Percentiles rank a stretch among this genome's conserved stretches.
phyloP scores from a whole-genome alignment of 2,329 filamentous ascomycete genomes.

The Akanthomyces muscarius region DNA sequence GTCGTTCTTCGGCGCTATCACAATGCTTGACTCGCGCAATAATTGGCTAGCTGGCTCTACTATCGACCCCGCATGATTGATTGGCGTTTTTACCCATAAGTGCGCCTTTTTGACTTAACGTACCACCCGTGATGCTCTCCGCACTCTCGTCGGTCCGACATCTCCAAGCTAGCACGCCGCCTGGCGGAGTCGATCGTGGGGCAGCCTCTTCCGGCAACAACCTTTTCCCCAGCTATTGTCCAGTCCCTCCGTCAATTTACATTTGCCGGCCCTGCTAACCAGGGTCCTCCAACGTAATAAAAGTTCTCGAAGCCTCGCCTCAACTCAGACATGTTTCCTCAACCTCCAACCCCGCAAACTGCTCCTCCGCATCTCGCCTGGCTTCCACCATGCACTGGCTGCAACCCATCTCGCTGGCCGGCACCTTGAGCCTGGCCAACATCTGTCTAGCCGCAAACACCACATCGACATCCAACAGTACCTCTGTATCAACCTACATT shows the following conservation, averaged over 20 bases:
- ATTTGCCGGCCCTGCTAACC: neutral
- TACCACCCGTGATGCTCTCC: neutral
- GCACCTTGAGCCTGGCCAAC: slow-evolving; percentile 12
- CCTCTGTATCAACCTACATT: slow-evolving; percentile 7
- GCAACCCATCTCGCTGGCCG: slow-evolving; percentile 10
- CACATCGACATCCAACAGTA: neutral
- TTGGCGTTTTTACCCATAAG: neutral
- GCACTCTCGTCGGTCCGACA: slow-evolving; percentile 11
- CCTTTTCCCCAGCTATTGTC: neutral
- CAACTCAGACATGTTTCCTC: neutral
- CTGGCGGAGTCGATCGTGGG: slow-evolving; percentile 6
- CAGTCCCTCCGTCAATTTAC: neutral
- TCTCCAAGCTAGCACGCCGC: neutral
- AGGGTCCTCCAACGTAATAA: neutral
- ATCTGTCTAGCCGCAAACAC: slow-evolving; percentile 6
- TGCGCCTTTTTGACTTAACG: neutral
- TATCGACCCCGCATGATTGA: neutral
- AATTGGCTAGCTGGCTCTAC: neutral
- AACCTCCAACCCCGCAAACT: neutral
- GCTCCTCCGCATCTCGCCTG: too few relatives aligned
- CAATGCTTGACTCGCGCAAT: too few relatives aligned
- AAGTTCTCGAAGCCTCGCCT: neutral
- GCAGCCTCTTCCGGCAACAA: neutral
- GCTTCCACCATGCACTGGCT: slow-evolving; percentile 18
- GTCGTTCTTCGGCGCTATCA: too few relatives aligned